Conservation (phyloP, 495 filamentous ascomycete genomes). For the Lasiosphaeria hispida region DNA sequence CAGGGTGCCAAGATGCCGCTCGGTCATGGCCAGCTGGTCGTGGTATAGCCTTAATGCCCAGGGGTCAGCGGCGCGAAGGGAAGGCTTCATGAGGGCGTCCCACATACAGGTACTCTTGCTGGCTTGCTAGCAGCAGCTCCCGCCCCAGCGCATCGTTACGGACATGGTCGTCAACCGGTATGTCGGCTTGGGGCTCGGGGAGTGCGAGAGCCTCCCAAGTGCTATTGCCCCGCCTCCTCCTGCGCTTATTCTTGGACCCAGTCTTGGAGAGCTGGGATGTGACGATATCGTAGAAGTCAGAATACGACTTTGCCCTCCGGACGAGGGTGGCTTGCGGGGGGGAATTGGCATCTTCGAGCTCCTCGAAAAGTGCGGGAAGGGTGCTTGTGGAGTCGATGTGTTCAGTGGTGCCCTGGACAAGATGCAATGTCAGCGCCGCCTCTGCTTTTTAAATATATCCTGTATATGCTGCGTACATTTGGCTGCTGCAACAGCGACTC, state of each 20-base stretch:
- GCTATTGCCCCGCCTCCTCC: constrained; percentile 37
- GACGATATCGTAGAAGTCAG: constrained; percentile 67
- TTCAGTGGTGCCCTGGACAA: constrained; percentile 36
- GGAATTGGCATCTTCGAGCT: constrained; percentile 44
- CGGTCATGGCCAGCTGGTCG: constrained; percentile 74
- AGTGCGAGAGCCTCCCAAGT: constrained; percentile 42
- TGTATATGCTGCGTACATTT: constrained; percentile 49
- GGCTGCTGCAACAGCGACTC: constrained; percentile 67
- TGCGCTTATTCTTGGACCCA: constrained; percentile 37
- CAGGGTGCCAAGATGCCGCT: constrained; percentile 78
- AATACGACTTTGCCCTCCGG: constrained; percentile 71
- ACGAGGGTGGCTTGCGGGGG: constrained; percentile 62
- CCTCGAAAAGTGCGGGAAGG: constrained; percentile 51
- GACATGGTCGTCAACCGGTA: constrained; percentile 55
- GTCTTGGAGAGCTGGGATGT: constrained; percentile 51
- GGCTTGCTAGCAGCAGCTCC: constrained; percentile 72
- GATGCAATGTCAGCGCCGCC: constrained; percentile 6
- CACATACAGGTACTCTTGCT: constrained; percentile 78
- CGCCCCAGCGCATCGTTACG: constrained; percentile 60
- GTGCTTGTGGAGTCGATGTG: constrained; percentile 36
- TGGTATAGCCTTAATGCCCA: constrained; percentile 59
- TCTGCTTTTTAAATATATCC: neutral
- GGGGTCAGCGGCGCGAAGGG: constrained; percentile 24
- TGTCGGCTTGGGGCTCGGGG: constrained; percentile 56
- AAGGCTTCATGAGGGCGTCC: neutral